Evolutionary conservation across 495 filamentous ascomycete species (phyloP), one percentile per base, ranked within the genome.

Genomic region (Polyplosphaeria fusca): DNA sequence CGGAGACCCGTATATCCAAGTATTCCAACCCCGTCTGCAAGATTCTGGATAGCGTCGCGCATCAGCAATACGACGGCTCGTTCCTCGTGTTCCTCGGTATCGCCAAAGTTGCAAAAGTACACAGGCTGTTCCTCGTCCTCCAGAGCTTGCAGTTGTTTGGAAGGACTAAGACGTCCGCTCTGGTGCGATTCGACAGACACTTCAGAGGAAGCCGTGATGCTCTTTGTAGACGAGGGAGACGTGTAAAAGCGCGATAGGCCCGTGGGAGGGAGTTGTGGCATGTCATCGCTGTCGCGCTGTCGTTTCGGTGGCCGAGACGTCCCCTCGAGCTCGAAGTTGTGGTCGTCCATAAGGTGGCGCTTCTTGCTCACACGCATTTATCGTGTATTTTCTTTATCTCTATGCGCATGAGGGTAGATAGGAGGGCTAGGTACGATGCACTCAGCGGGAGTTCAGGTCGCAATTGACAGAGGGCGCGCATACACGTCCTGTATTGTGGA

Each of bases 11-110:
- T 23, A 39, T 60, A 60, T 52, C 50, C 52, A n/a, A 62, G 24
- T 11, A 61, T 55, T 61, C 58, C 44, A 49, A 49, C 24, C 2
- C 52, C 25, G 32, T 48, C 58, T 51, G 44, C 52, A 30, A 56
- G 27, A 14, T 20, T 3, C 52, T 56, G 30, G 39, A 41, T 42
- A 4, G 43, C 43, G 18, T 28, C 24, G 44, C 53, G 53, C 43
- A 56, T 56, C 30, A 30, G 16, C 25, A 16, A 16, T 32, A 37
- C 51, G 41, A 35, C 51, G n/a, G 14, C 51, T 2, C 24, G 41
- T 37, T 55, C 51, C 16, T 35, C 51, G n/a, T 35, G n/a, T 55
- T 55, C 51, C 40, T 46, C 23, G 18, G 3, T 46, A 43, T 55
- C 41, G 27, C 27, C 38, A 55, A 55, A 55, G 22, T 53, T 55